These are phyloP conservation scores for Pseudocercospora pini-densiflorae DNA, from an alignment of 2,329 filamentous ascomycete species.

Conservation along the genomic window DNA sequence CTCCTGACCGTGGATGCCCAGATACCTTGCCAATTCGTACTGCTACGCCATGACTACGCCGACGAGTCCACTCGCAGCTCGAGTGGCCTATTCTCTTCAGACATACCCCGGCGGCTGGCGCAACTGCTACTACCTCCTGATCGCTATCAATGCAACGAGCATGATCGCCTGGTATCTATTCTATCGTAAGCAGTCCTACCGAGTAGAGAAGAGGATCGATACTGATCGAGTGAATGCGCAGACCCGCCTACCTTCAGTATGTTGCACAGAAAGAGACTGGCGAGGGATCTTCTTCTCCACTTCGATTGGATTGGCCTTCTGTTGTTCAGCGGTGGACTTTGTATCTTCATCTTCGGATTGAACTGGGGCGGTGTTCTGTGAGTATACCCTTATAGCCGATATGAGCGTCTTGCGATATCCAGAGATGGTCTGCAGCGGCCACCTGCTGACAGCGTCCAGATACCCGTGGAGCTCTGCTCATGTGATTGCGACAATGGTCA, in stretches of 20 bases:
- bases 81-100: slow-evolving; percentile 27
- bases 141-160: slow-evolving; percentile 39
- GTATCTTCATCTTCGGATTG: slow-evolving; percentile 32
- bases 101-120: slow-evolving; percentile 28
- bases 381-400: neutral
- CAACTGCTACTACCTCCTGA: slow-evolving; percentile 32
- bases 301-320: slow-evolving; percentile 34
- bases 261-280: slow-evolving; percentile 30
- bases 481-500: slow-evolving; percentile 35
- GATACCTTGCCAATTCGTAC: slow-evolving; percentile 32
- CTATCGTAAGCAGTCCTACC: slow-evolving; percentile 28
- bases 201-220: no score
- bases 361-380: slow-evolving; percentile 36
- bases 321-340: slow-evolving; percentile 29
- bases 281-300: slow-evolving; percentile 29
- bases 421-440: neutral
- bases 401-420: neutral
- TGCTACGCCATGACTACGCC: slow-evolving; percentile 33
- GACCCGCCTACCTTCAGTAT: slow-evolving; percentile 35
- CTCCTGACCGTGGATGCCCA: neutral
- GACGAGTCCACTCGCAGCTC: slow-evolving; percentile 28
- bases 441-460: slow-evolving; percentile 8
- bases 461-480: slow-evolving; percentile 37
- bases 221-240: neutral
- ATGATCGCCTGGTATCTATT: slow-evolving; percentile 39